Base-by-base conservation (phyloP, 208 protist genomes). In the Acanthamoeba sp. region DNA sequence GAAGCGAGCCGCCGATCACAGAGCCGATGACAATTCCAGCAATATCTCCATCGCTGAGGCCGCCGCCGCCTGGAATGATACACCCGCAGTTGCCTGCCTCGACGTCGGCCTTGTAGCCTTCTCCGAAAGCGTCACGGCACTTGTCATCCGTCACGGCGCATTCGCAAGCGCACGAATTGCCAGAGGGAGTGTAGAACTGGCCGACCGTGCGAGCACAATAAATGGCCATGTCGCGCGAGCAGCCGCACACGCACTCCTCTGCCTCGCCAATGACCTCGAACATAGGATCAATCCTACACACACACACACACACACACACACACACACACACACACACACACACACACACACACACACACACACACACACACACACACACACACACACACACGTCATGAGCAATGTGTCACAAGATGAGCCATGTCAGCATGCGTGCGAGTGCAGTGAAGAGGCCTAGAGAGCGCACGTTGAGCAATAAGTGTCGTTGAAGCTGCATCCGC, bases 131-230 rank as follows among this genome's bases (percentile, higher is more conserved):
- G 6, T 40, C 32, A 18, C 38, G 34, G 18, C 71, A 82, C 40
- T 82, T 82, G 38, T 40, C 71, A 24, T 82, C 71, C 40, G 71
- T 82, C 71, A 82, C 71, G 22, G 71, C 40, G 71, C 71, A 82
- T 29, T 4, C 71, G 27, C 71, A 82, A 16, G n/a, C 71, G 40
- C 40, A 48, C 38, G 34, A 64, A 24, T 64, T 64, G 57, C 57
- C 57, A 24, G 57, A 16, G 24, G 57, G 57, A 0, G 27, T 24
- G 24, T 29, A 64, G 57, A 64, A 64, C 57, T 64, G 57, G 57
- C 57, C 57, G 18, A 10, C 22, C 22, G 27, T 29, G 10, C 57
- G 57, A 16, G 57, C 18, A 24, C 57, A 64, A 2, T 64, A 64
- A 24, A 64, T 16, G 22, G 57, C 27, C 27, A 24, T 27, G 22